Evolutionary conservation across 495 filamentous ascomycete genomes (phyloP).

Genomic region (Gamarada debralockiae): DNA sequence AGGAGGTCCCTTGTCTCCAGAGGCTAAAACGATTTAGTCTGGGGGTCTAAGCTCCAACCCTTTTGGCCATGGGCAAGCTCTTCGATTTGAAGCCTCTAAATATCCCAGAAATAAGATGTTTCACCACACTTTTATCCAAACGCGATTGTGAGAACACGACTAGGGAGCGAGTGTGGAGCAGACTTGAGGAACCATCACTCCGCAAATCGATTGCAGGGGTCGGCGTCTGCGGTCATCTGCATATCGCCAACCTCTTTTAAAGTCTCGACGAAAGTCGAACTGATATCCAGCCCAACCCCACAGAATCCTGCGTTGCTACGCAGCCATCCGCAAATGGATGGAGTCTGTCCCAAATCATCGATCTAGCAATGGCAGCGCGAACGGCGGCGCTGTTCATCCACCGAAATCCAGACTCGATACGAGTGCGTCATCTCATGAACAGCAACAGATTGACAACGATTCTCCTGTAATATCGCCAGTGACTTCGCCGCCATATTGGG

Average conservation of each 20-base stretch:
- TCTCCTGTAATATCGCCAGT: conserved; percentile 21
- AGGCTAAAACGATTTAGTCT: too few species aligned
- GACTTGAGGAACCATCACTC: background rate
- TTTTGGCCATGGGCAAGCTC: too few species aligned
- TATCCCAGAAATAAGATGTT: too few species aligned
- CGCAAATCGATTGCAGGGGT: background rate
- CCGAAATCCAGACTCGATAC: conserved; percentile 5
- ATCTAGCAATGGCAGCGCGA: conserved; percentile 14
- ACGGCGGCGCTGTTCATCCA: background rate
- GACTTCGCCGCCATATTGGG: conserved; percentile 32
- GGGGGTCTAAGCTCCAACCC: too few species aligned
- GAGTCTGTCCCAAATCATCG: conserved; percentile 14
- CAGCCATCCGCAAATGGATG: conserved; percentile 25
- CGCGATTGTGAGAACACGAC: too few species aligned
- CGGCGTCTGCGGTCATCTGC: background rate
- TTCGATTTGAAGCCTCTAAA: too few species aligned
- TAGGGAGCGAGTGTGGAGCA: background rate
- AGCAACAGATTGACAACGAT: background rate
- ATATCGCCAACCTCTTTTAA: conserved; percentile 3
- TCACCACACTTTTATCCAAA: too few species aligned
- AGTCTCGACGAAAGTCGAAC: background rate
- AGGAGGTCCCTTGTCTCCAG: too few species aligned
- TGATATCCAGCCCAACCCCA: background rate
- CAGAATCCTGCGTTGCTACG: conserved; percentile 6
- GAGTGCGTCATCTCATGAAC: conserved; percentile 1